Base-by-base conservation (phyloP, 805 yeast species). In the Metschnikowia santaceciliae region DNA sequence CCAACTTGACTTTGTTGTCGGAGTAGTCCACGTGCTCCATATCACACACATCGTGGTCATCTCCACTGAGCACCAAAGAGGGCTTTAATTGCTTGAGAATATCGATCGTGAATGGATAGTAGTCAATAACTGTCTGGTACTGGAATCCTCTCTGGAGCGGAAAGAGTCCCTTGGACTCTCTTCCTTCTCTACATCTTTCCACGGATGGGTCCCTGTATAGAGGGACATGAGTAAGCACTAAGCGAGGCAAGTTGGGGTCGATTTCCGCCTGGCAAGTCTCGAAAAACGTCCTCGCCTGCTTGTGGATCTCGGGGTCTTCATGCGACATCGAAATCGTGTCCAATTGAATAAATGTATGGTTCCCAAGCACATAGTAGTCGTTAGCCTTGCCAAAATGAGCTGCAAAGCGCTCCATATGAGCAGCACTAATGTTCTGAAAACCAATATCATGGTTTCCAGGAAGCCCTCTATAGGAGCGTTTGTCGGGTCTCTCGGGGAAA, bases 371-470 rank as follows among this genome's bases (percentile, higher is more conserved):
- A 34, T 77, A 61, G 14, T 68, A 70, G 14, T 79, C 76, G 59
- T 80, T 80, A 0, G 94, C 71, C 38, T 81, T 81, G 1, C 98
- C 99, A 66, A 90, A 92, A 62, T 74, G 77, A 1, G 83, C 70
- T 37, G 78, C 69, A 67, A 91, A 94, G 57, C 98, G 70, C 34
- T 79, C 68, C 42, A 79, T 68, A 22, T 84, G 81, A 1, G 74
- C 67, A 23, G 76, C 74, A 15, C 81, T 74, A 14, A 94, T 81
- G 52, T 83, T 80, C 30, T 94, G 96, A 69, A 86, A 92, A 0
- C 99, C 99, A 56, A 95, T 89, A 64, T 94, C 99, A 65, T 94
- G 99, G 64, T 94, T 94, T 1, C 99, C 99, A 0, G 97, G 96
- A 7, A 79, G 62, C 2, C 75, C 67, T 33, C 69, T 58, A 47